Evolutionary conservation across 169 alveolate genomes (phyloP).

Genomic region (Cryptosporidium parvum): DNA sequence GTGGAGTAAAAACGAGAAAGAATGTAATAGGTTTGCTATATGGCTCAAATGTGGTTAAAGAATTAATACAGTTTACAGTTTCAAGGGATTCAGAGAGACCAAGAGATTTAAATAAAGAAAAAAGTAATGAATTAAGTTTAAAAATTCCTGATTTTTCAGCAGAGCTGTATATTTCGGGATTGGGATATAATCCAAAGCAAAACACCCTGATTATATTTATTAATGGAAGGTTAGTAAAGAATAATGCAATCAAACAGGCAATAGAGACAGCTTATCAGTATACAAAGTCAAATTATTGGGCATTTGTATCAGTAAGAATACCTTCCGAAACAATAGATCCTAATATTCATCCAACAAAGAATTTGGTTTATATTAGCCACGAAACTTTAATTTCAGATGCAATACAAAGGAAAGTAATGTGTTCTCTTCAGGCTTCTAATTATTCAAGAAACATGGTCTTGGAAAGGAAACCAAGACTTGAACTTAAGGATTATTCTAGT

Average conservation of each 20-base stretch:
- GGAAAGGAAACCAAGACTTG: slow-evolving; percentile 38
- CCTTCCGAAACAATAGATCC: slow-evolving; percentile 95
- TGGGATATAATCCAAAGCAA: slow-evolving; percentile 84
- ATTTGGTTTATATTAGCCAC: slow-evolving; percentile 82
- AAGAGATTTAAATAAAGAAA: neutral
- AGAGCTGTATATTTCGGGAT: slow-evolving; percentile 80
- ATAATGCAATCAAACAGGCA: slow-evolving; percentile 83
- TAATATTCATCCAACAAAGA: slow-evolving; percentile 98
- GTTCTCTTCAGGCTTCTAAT: slow-evolving; percentile 28
- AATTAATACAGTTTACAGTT: slow-evolving; percentile 32
- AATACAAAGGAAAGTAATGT: slow-evolving; percentile 38
- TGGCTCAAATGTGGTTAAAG: slow-evolving; percentile 60
- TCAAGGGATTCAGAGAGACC: slow-evolving; percentile 20
- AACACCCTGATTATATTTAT: slow-evolving; percentile 92
- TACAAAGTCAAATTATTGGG: slow-evolving; percentile 84
- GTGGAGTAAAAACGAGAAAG: slow-evolving; percentile 21
- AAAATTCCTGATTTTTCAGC: slow-evolving; percentile 48
- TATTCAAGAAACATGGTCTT: slow-evolving; percentile 48
- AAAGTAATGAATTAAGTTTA: neutral
- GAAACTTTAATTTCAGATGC: slow-evolving; percentile 38
- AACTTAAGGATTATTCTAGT: neutral
- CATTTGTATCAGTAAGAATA: slow-evolving; percentile 92
- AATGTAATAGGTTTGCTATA: slow-evolving; percentile 15
- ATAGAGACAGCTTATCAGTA: slow-evolving; percentile 82
- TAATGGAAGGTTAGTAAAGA: slow-evolving; percentile 95